A percentile compares a stretch with the other conserved stretches of the same genome.
phyloP scores from a whole-genome alignment of 148 eudicot genomes.

The Fagopyrum esculentum region DNA sequence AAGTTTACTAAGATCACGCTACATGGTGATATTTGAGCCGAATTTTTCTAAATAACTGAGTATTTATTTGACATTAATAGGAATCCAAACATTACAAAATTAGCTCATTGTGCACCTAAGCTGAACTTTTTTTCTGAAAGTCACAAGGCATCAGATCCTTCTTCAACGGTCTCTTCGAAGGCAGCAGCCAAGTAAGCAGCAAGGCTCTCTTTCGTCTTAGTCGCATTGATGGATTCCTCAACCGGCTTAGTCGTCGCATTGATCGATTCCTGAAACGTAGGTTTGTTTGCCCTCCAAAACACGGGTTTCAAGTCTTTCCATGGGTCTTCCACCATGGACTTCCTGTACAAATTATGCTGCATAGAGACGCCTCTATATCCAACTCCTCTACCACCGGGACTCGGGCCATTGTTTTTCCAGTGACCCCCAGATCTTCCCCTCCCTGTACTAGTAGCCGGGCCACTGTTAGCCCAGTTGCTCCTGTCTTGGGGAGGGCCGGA shows the following conservation, averaged over 20 bases:
- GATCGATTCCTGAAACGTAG: constrained; percentile 25
- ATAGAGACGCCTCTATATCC: constrained; percentile 21
- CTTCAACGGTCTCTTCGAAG: constrained; percentile 35
- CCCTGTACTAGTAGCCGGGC: constrained; percentile 23
- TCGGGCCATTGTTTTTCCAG: constrained; percentile 21
- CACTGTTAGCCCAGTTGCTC: neutral
- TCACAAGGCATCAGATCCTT: constrained; percentile 18
- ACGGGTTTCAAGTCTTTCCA: constrained; percentile 53
- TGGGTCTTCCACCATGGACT: constrained; percentile 67
- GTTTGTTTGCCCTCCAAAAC: constrained; percentile 41
- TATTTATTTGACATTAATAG: neutral
- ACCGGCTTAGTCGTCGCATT: constrained; percentile 22
- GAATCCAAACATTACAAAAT: neutral
- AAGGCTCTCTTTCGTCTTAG: constrained; percentile 44
- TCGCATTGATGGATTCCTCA: constrained; percentile 15
- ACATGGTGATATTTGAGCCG: too few species aligned
- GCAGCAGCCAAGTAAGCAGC: constrained; percentile 58
- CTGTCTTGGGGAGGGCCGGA: too few species aligned
- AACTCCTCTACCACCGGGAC: constrained; percentile 29
- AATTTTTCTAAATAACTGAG: too few species aligned
- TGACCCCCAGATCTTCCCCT: constrained; percentile 33
- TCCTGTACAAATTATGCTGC: constrained; percentile 21
- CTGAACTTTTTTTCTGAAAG: neutral
- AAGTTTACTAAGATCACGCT: too few species aligned
- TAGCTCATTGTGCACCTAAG: neutral